These are phyloP conservation scores for Blumeriella jaapii DNA, from an alignment of 2,329 filamentous ascomycete genomes.

Conservation along the genomic window DNA sequence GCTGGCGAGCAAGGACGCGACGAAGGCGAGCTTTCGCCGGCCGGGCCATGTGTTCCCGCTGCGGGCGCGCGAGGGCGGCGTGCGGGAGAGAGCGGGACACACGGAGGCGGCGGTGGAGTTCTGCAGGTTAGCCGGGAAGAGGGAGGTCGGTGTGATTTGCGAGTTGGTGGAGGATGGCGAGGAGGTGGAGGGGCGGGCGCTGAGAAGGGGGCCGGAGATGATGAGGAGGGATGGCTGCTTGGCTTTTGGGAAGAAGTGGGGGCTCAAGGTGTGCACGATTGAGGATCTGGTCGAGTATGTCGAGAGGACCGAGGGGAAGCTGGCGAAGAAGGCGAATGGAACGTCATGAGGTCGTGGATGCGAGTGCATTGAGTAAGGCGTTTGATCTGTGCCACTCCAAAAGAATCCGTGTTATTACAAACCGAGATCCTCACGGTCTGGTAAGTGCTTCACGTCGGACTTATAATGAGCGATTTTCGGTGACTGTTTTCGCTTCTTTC, in stretches of 20 bases:
- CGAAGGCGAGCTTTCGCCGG: slow-evolving; percentile 52
- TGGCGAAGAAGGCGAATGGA: slow-evolving; percentile 18
- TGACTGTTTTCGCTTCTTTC: no score
- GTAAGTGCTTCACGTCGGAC: no score
- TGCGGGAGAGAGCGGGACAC: slow-evolving; percentile 70
- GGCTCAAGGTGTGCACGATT: slow-evolving; percentile 89
- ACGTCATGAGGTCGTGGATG: slow-evolving; percentile 9
- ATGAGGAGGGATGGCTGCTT: slow-evolving; percentile 82
- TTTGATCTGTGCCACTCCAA: no score
- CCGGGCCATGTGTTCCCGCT: slow-evolving; percentile 89
- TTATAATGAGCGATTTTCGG: no score
- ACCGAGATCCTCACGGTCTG: no score
- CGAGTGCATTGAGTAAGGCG: no score
- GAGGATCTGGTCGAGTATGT: slow-evolving; percentile 68
- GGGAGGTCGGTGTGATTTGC: slow-evolving; percentile 69
- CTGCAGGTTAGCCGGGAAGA: slow-evolving; percentile 72
- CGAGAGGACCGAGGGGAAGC: slow-evolving; percentile 25
- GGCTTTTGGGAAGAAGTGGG: slow-evolving; percentile 77
- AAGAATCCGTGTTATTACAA: no score
- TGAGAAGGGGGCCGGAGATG: slow-evolving; percentile 67
- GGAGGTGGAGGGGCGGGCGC: slow-evolving; percentile 54
- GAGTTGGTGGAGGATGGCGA: slow-evolving; percentile 85
- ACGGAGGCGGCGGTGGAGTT: slow-evolving; percentile 92
- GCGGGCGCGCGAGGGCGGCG: slow-evolving; percentile 66
- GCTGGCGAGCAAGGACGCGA: slow-evolving; percentile 54